Evolutionary conservation across 1,284 basidiomycete genomes (phyloP), one percentile per base, ranked within the genome.

Genomic region (Termitomyces sp.): DNA sequence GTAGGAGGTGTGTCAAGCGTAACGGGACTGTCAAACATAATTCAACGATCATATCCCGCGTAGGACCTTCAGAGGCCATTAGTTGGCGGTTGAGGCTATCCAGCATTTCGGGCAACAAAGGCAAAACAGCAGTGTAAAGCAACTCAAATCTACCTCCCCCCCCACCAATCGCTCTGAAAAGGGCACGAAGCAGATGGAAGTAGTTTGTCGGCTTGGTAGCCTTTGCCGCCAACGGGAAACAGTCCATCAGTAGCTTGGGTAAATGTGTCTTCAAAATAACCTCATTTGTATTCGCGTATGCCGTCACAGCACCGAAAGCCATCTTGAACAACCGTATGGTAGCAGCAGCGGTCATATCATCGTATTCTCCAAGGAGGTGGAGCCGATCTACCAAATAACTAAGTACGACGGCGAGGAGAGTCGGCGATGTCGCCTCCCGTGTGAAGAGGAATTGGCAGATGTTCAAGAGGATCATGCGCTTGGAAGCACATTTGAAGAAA

Each of bases 11-110:
- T 9, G 95, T 98, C 36, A 99, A 77, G 31, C 97, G 90, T 38
- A 99, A 81, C 0, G 97, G 97, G 15, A 99, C 96, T 1, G 97
- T 99, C 52, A 99, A 83, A 68, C 94, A 98, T 43, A 99, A 84
- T 68, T 99, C 97, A 55, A 98, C 96, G 64, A 99, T 93, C 73
- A 97, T 85, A 67, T 98, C 95, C 50, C 89, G 81, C 55, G 83
- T 88, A 50, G 74, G 72, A 13, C 88, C 85, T 44, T 91, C 86
- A 5, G 92, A 88, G 10, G 91, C 82, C 52, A 89, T 78, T n/a
- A 98, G 80, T 57, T 97, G 92, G 50, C 90, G 83, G 61, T 97
- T 97, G 49, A 99, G 78, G 62, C 88, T 94, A 69, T 99, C 97
- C 54, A 99, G 82, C 86, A 99, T 94, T 66, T 98, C 95, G 19